Percentiles rank a stretch among this genome's conserved stretches.
These are phyloP conservation scores for Dillenia turbinata DNA, from an alignment of 164 flowering plant species.

Conservation along the genomic window DNA sequence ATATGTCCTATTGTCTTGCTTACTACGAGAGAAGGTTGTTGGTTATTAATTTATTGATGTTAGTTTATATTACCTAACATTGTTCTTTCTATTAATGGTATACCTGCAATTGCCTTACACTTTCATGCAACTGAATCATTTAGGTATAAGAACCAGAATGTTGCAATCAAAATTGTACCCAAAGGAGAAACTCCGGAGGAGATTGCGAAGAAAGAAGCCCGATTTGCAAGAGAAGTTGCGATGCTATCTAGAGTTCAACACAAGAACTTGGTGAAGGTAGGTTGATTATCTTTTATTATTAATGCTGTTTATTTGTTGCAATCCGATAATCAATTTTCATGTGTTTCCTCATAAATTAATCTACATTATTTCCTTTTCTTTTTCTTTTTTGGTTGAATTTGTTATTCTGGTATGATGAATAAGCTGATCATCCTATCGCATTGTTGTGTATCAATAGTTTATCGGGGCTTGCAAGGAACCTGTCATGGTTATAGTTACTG, in stretches of 20 bases:
- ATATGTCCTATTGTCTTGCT: too few relatives aligned
- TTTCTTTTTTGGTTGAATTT: too few relatives aligned
- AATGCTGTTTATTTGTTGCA: too few relatives aligned
- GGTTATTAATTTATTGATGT: too few relatives aligned
- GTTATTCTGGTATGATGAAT: too few relatives aligned
- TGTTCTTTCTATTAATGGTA: neutral
- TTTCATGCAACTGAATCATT: slow-evolving; percentile 7
- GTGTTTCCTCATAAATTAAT: too few relatives aligned
- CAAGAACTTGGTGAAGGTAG: slow-evolving; percentile 91
- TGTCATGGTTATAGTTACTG: slow-evolving; percentile 84
- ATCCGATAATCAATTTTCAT: too few relatives aligned
- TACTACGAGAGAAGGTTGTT: too few relatives aligned
- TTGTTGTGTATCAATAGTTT: slow-evolving; percentile 44
- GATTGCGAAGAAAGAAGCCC: slow-evolving; percentile 55
- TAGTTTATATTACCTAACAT: too few relatives aligned
- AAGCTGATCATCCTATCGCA: neutral
- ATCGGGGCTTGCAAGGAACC: slow-evolving; percentile 90
- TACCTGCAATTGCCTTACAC: neutral
- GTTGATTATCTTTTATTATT: neutral
- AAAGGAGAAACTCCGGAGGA: slow-evolving; percentile 89
- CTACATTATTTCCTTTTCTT: too few relatives aligned
- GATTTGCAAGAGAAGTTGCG: slow-evolving; percentile 84
- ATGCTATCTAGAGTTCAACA: slow-evolving; percentile 95
- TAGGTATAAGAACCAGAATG: slow-evolving; percentile 83
- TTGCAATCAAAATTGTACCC: slow-evolving; percentile 79